These are phyloP conservation scores for Chimonanthus salicifolius DNA, from an alignment of 164 flowering plant species.

Conservation along the genomic window DNA sequence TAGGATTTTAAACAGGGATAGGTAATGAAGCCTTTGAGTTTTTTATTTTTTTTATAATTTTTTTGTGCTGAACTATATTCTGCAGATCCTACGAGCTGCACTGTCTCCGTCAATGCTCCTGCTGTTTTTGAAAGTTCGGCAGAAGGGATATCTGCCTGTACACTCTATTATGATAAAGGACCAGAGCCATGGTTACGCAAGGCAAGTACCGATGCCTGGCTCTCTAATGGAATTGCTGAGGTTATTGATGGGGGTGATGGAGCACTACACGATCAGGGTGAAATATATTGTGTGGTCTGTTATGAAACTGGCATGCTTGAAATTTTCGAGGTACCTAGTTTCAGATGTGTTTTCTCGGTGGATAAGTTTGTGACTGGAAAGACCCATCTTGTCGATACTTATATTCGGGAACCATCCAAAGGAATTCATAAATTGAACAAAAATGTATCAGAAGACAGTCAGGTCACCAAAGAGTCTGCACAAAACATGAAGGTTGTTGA, in stretches of 20 bases:
- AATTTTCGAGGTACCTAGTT: conserved; percentile 91
- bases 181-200: conserved; percentile 95
- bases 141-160: conserved; percentile 65
- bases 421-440: conserved; percentile 25
- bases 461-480: conserved; percentile 51
- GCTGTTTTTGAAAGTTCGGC: conserved; percentile 53
- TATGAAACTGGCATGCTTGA: conserved; percentile 81
- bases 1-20: no score
- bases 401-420: conserved; percentile 26
- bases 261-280: conserved; percentile 72
- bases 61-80: conserved; percentile 6
- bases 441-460: conserved; percentile 39
- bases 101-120: conserved; percentile 58
- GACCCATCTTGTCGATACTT: conserved; percentile 54
- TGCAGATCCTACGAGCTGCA: conserved; percentile 79
- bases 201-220: conserved; percentile 98
- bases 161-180: conserved; percentile 92
- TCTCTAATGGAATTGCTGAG: conserved; percentile 78
- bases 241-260: conserved; percentile 89
- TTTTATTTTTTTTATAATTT: not conserved
- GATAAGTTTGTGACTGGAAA: conserved; percentile 79
- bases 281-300: conserved; percentile 86
- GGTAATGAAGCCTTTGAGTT: no score
- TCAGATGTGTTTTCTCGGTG: conserved; percentile 70
- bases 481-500: conserved; percentile 71